Evolutionary conservation across 1,139 yeast species (phyloP).

Genomic region (Nakaseomyces kungkrabaensis): DNA sequence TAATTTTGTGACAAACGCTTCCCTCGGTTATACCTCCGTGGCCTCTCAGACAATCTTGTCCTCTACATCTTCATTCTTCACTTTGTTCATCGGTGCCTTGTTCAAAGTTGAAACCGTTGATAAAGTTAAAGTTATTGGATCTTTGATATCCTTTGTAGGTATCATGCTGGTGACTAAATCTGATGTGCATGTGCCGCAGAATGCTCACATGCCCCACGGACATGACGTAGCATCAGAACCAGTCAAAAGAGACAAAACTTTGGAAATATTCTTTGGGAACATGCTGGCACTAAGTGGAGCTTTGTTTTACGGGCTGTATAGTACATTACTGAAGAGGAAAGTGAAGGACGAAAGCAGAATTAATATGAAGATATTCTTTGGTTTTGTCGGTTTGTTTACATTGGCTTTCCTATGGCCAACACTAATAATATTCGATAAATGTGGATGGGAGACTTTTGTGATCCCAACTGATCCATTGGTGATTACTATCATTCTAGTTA

Average conservation of each 20-base stretch:
- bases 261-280: slow-evolving; percentile 61
- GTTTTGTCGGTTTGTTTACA: slow-evolving; percentile 86
- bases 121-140: slow-evolving; percentile 53
- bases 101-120: slow-evolving; percentile 64
- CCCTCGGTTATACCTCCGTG: slow-evolving; percentile 79
- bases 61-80: slow-evolving; percentile 87
- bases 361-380: slow-evolving; percentile 82
- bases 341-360: slow-evolving; percentile 65
- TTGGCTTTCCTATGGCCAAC: slow-evolving; percentile 76
- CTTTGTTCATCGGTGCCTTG: slow-evolving; percentile 69
- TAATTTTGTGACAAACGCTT: slow-evolving; percentile 79
- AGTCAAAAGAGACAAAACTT: background rate
- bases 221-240: background rate
- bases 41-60: slow-evolving; percentile 89
- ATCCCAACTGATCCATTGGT: slow-evolving; percentile 51
- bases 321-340: slow-evolving; percentile 67
- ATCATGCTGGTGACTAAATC: slow-evolving; percentile 60
- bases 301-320: slow-evolving; percentile 79
- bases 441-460: slow-evolving; percentile 60
- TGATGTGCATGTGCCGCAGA: slow-evolving; percentile 28
- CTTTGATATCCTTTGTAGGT: slow-evolving; percentile 65
- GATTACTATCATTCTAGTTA: slow-evolving; percentile 45
- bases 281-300: slow-evolving; percentile 76
- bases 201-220: background rate
- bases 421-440: slow-evolving; percentile 49